A percentile compares a stretch with the other conserved stretches of the same genome.
Conservation (phyloP, 2,329 filamentous ascomycete species). For the Trichoderma citrinoviride region DNA sequence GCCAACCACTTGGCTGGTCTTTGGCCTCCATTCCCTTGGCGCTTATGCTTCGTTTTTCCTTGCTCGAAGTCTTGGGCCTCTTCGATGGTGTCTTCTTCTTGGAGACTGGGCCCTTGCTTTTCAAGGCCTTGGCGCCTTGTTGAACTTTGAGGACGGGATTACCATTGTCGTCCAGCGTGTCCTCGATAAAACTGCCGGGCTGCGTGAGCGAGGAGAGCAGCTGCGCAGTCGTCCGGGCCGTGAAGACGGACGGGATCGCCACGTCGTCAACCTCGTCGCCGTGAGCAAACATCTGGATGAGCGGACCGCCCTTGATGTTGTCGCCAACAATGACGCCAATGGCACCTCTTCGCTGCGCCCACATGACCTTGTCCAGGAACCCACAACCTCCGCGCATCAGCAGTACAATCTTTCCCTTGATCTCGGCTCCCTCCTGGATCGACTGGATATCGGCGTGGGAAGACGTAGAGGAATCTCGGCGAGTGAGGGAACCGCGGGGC, state of each 20-base stretch:
- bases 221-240: conserved; percentile 90
- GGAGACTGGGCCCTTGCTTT: conserved; percentile 33
- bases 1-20: conserved; percentile 40
- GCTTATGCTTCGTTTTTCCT: conserved; percentile 28
- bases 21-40: conserved; percentile 29
- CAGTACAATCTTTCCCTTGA: conserved; percentile 87
- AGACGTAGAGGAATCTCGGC: conserved; percentile 38
- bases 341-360: conserved; percentile 88
- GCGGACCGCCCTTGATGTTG: conserved; percentile 79
- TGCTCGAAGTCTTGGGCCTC: conserved; percentile 24
- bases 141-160: conserved; percentile 55
- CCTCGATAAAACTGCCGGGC: conserved; percentile 61
- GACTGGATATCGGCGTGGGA: conserved; percentile 88
- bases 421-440: conserved; percentile 87
- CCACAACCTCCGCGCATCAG: conserved; percentile 92
- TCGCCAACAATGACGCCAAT: conserved; percentile 92
- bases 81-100: conserved; percentile 26
- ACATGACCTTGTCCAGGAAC: conserved; percentile 95
- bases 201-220: conserved; percentile 85
- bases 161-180: conserved; percentile 58
- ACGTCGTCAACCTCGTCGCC: conserved; percentile 88
- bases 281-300: conserved; percentile 98
- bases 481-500: conserved; percentile 34
- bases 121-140: conserved; percentile 44
- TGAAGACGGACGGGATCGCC: conserved; percentile 91